Evolutionary conservation across 805 yeast species (phyloP).

Genomic region (Lipomyces orientalis): DNA sequence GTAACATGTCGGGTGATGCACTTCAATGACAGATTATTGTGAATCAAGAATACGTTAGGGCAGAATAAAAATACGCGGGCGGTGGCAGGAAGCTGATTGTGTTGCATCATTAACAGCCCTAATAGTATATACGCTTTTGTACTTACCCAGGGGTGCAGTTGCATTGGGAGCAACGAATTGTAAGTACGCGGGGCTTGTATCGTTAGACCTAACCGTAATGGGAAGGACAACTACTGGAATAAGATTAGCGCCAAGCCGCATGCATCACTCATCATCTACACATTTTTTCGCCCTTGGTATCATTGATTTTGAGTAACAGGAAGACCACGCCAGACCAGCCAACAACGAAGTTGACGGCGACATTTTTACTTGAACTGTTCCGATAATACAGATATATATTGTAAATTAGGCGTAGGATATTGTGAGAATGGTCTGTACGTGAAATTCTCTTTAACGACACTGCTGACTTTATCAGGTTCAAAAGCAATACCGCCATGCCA

Average conservation of each 20-base stretch:
- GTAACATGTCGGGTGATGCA: background rate
- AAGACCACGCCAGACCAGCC: background rate
- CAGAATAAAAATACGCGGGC: background rate
- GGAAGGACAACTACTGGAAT: background rate
- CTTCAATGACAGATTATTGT: background rate
- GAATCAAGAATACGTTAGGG: background rate
- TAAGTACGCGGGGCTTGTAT: background rate
- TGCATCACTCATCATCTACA: background rate
- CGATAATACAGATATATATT: background rate
- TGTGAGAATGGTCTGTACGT: background rate
- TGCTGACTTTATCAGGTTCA: slow-evolving; percentile 23
- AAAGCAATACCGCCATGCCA: slow-evolving; percentile 29
- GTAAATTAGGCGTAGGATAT: background rate
- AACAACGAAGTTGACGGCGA: background rate
- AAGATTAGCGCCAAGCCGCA: background rate
- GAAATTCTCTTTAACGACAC: background rate
- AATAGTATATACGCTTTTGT: background rate
- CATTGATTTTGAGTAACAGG: background rate
- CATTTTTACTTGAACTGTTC: background rate
- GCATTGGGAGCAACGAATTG: background rate
- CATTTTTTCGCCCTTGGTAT: no score
- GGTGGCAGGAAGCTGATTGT: background rate
- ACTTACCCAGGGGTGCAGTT: background rate
- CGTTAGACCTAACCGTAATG: background rate
- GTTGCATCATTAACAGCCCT: background rate